Evolutionary conservation across 495 filamentous ascomycete species (phyloP).

Genomic region (Wilcoxina mikolae): DNA sequence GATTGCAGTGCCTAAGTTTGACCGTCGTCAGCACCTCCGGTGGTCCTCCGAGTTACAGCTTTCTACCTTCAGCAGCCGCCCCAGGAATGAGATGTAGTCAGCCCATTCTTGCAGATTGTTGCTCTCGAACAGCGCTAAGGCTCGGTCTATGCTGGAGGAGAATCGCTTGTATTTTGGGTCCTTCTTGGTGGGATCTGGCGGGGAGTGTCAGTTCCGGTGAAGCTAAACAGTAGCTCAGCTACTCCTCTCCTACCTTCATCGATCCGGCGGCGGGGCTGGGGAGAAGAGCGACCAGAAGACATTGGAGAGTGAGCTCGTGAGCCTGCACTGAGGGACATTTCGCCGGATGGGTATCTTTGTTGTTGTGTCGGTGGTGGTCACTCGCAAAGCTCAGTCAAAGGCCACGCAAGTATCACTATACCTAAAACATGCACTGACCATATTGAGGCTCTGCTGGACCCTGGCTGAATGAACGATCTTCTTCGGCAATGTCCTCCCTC

Average conservation of each 20-base stretch:
- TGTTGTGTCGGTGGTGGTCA: not conserved
- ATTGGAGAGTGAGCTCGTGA: slow-evolving; percentile 56
- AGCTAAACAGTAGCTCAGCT: not conserved
- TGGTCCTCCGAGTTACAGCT: not conserved
- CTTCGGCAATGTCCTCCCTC: too few species aligned
- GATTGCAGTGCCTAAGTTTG: slow-evolving; percentile 63
- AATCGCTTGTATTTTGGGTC: slow-evolving; percentile 88
- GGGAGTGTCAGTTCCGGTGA: not conserved
- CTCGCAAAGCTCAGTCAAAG: too few species aligned
- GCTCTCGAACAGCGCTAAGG: slow-evolving; percentile 80
- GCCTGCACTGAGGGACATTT: slow-evolving; percentile 57
- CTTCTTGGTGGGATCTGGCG: slow-evolving; percentile 52
- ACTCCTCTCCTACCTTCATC: slow-evolving; percentile 34
- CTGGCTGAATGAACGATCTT: too few species aligned
- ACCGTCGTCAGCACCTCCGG: slow-evolving; percentile 2
- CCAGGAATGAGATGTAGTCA: slow-evolving; percentile 95
- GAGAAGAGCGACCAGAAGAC: slow-evolving; percentile 61
- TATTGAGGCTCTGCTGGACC: not conserved
- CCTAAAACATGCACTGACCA: not conserved
- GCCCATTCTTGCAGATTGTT: slow-evolving; percentile 87
- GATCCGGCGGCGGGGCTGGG: slow-evolving; percentile 40
- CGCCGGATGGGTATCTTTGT: slow-evolving; percentile 1
- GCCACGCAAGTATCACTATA: too few species aligned
- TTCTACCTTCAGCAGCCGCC: slow-evolving; percentile 77
- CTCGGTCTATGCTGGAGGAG: slow-evolving; percentile 73